These are phyloP conservation scores for Schwanniomyces sp. DNA, from an alignment of 805 yeast species.

Conservation along the genomic window DNA sequence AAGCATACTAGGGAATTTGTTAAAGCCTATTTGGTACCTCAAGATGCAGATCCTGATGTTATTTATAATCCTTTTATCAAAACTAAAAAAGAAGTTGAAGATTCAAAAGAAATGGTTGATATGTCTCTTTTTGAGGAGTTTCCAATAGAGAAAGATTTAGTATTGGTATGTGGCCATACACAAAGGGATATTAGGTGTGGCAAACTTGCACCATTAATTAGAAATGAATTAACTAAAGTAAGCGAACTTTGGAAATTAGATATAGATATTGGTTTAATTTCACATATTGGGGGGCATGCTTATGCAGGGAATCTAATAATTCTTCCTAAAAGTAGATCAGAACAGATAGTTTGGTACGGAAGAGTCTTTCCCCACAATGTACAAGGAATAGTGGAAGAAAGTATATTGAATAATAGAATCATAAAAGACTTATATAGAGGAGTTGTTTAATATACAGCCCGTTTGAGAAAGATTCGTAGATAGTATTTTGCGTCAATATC, in stretches of 20 bases:
- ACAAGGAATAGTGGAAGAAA: conserved; percentile 62
- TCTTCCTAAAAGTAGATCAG: conserved; percentile 39
- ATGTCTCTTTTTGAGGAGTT: conserved; percentile 8
- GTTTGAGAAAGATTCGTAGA: background rate
- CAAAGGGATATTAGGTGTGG: conserved; percentile 71
- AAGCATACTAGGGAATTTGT: conserved; percentile 36
- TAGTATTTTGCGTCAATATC: no score
- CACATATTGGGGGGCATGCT: conserved; percentile 86
- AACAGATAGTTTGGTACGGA: conserved; percentile 71
- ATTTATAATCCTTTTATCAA: conserved; percentile 26
- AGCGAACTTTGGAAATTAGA: conserved; percentile 33
- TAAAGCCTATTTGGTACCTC: conserved; percentile 39
- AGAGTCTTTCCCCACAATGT: conserved; percentile 64
- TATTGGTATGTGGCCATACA: conserved; percentile 67
- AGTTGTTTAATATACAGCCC: conserved; percentile 1
- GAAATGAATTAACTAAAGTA: conserved; percentile 48
- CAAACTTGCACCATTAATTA: conserved; percentile 56
- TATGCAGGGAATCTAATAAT: conserved; percentile 80
- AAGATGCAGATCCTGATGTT: conserved; percentile 13
- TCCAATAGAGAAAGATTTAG: conserved; percentile 23
- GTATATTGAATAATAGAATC: conserved; percentile 48
- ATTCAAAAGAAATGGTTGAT: background rate
- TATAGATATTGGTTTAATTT: conserved; percentile 51
- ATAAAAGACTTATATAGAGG: conserved; percentile 63
- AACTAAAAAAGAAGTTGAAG: background rate